Evolutionary conservation across 164 flowering plant genomes (phyloP), one percentile per base, ranked within the genome.

Genomic region (Brasenia schreberi): DNA sequence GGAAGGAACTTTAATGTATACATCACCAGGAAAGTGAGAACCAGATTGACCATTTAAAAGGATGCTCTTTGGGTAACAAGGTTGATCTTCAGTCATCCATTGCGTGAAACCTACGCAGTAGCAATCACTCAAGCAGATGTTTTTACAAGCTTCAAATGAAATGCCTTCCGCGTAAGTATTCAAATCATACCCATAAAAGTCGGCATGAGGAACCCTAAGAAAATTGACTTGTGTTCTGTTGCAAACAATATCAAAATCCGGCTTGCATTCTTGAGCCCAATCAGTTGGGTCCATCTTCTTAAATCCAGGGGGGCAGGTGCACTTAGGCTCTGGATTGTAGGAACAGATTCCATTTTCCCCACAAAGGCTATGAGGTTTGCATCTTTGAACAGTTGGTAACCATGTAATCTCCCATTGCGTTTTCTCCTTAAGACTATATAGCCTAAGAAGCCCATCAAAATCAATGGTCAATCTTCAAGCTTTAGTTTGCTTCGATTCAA

Each of bases 141-240:
- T 64, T 72, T 9, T 69, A 66, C 84, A 79, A 10, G 39, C 6
- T 3, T 74, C 69, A 0, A 75, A 42, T 16, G 83, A 64, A 52
- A 39, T 12, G 4, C 39, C 39, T 6, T 11, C 0, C 4, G 0
- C 0, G 16, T 0, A 14, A 58, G 11, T 66, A 39, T 49, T 45
- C 27, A 75, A 62, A 68, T 81, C 82, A 68, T 44, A 76, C 4
- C 79, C 83, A 42, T 75, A 78, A 66, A 69, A 81, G 69, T 79
- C 81, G 0, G 72, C 66, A 1, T 73, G 66, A 0, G 67, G 67
- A 63, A 80, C 42, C 69, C 59, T 27, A 43, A 73, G 67, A 43
- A 71, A 71, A 58, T 63, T 19, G 0, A 72, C 9, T 16, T 72
- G 33, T 17, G 61, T 52, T 19, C 16, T 17, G 6, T 66, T n/a